These are phyloP conservation scores for Aspergillus spinulosporus DNA, from an alignment of 2,329 filamentous ascomycete species.

Conservation along the genomic window DNA sequence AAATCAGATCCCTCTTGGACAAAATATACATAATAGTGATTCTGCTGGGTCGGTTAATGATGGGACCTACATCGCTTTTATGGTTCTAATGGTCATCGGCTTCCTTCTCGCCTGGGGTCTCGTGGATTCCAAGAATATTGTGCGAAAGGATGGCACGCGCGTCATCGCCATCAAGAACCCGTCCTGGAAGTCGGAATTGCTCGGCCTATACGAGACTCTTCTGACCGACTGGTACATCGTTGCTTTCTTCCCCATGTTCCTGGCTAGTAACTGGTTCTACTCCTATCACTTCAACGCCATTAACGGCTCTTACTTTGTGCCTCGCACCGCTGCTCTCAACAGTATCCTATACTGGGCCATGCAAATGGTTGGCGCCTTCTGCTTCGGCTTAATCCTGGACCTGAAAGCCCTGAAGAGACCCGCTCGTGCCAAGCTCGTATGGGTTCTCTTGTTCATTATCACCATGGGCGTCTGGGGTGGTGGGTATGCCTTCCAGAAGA, in stretches of 20 bases:
- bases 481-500: constrained; percentile 73
- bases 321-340: constrained; percentile 74
- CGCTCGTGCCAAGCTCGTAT: constrained; percentile 65
- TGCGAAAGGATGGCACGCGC: constrained; percentile 73
- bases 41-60: constrained; percentile 52
- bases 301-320: constrained; percentile 70
- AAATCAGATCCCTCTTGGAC: constrained; percentile 45
- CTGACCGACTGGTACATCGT: constrained; percentile 70
- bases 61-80: constrained; percentile 85
- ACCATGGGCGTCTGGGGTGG: constrained; percentile 82
- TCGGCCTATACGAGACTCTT: constrained; percentile 74
- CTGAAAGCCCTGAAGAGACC: constrained; percentile 59
- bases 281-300: constrained; percentile 76
- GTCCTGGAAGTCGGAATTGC: constrained; percentile 76
- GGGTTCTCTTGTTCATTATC: constrained; percentile 62
- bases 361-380: constrained; percentile 73
- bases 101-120: constrained; percentile 69
- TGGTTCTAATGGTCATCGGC: constrained; percentile 75
- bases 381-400: constrained; percentile 74
- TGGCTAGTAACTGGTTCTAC: constrained; percentile 78
- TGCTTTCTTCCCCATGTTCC: constrained; percentile 78
- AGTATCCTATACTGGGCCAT: constrained; percentile 75
- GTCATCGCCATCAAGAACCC: constrained; percentile 91
- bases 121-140: constrained; percentile 68
- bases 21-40: constrained; percentile 45